Evolutionary conservation across 108 stramenopile genomes (phyloP), one percentile per base, ranked within the genome.

Genomic region (Cylindrotheca closterium): DNA sequence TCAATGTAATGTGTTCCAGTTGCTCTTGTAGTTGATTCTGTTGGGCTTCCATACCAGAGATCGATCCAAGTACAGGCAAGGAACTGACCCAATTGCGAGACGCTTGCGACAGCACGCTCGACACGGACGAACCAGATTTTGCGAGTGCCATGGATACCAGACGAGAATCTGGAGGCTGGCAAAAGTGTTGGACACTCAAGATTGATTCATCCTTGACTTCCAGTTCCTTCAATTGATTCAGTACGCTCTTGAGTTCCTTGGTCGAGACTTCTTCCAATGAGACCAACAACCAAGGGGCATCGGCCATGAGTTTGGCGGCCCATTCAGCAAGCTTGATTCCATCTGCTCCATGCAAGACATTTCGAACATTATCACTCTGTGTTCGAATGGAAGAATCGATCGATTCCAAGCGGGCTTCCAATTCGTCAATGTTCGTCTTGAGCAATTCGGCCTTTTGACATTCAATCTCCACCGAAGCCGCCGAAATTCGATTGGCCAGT

Each of bases 401-500:
- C 18, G 50, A 60, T 21, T 49, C 18, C 29, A 78, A 25, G 45
- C 78, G 65, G 4, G 37, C 34, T 23, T 82, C 70, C 7, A 81
- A 57, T 42, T 74, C 47, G 12, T 61, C 51, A 57, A 81, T 77
- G 33, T 58, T 78, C 18, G 18, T 21, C 59, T 67, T 45, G 3
- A 27, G 29, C 4, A n/a, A 10, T n/a, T 42, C 19, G 31, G 71
- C 65, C 45, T 74, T 65, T 61, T 70, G 61, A 15, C 21, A 29
- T 61, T 81, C 71, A 25, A 77, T 32, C 25, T 63, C 67, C 28
- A 63, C 57, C 26, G 42, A 69, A 27, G 58, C 74, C 51, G 65
- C 33, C 32, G 79, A 68, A 7, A 84, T 69, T 2, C 70, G 67
- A 42, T 79, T 72, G 55, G 83, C 83, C 4, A 84, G 65, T 49